Evolutionary conservation across 2,329 filamentous ascomycete genomes (phyloP).

Genomic region (Sclerotinia subarctica): DNA sequence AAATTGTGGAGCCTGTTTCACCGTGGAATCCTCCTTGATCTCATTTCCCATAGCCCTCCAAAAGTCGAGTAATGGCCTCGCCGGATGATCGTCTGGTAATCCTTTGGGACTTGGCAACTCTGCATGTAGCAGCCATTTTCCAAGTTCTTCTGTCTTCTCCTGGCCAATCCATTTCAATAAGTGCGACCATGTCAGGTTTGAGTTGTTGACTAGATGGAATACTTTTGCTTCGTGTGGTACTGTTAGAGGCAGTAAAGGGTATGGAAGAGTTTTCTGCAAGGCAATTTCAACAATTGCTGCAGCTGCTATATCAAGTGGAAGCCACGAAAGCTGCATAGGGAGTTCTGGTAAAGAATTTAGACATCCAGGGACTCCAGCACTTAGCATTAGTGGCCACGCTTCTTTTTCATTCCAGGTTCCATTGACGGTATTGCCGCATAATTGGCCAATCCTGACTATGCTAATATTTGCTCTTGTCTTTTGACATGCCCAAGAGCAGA

Average conservation of each 20-base stretch:
- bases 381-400: conserved; percentile 49
- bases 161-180: conserved; percentile 10
- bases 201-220: conserved; percentile 7
- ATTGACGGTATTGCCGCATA: conserved; percentile 44
- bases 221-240: neutral
- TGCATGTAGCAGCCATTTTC: neutral
- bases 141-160: neutral
- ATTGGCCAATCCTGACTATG: conserved; percentile 41
- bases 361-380: conserved; percentile 37
- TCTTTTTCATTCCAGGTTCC: conserved; percentile 50
- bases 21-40: neutral
- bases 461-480: conserved; percentile 22
- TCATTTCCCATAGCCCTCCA: conserved; percentile 1
- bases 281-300: conserved; percentile 43
- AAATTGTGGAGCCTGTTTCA: neutral
- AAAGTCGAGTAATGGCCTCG: conserved; percentile 8
- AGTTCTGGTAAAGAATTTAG: conserved; percentile 44
- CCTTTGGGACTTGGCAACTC: neutral
- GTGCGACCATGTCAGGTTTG: neutral
- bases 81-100: neutral
- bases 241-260: neutral
- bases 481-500: conserved; percentile 44
- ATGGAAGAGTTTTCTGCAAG: neutral
- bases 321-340: conserved; percentile 39
- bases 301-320: conserved; percentile 47